phyloP scores from a whole-genome alignment of 1,284 basidiomycete genomes.

The Sphaerobolus stellatus region DNA sequence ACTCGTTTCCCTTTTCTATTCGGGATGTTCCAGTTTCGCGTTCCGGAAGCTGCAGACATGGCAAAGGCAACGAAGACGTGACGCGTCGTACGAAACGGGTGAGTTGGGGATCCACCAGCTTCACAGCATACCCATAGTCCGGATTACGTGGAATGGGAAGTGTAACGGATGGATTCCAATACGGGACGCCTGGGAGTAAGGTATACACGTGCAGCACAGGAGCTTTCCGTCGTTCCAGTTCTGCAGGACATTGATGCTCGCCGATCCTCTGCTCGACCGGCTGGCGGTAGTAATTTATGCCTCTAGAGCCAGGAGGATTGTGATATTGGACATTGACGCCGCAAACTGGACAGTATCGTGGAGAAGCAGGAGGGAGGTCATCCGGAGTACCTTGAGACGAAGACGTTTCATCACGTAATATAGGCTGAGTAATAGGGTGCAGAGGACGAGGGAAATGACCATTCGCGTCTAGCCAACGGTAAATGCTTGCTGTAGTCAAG shows the following conservation, averaged over 20 bases:
- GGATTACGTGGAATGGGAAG: no score
- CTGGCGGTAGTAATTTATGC: not conserved
- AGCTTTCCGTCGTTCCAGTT: constrained; percentile 4
- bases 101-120: constrained; percentile 22
- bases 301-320: no score
- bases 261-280: not conserved
- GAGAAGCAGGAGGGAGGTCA: not conserved
- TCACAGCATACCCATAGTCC: constrained; percentile 6
- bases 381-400: not conserved
- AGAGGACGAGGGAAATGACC: constrained; percentile 45
- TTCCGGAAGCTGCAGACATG: constrained; percentile 12
- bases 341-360: constrained; percentile 27
- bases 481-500: constrained; percentile 56
- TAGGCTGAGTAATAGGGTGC: not conserved
- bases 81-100: constrained; percentile 17
- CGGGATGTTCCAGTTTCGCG: constrained; percentile 24
- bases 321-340: constrained; percentile 27
- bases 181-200: not conserved
- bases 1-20: constrained; percentile 15
- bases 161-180: not conserved
- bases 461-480: constrained; percentile 55
- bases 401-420: not conserved
- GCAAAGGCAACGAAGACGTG: constrained; percentile 11
- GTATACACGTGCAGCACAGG: constrained; percentile 11
- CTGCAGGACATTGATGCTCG: constrained; percentile 3